Evolutionary conservation across 2,329 filamentous ascomycete genomes (phyloP), one percentile per base, ranked within the genome.

Genomic region (Phaeosphaeriaceae sp.): DNA sequence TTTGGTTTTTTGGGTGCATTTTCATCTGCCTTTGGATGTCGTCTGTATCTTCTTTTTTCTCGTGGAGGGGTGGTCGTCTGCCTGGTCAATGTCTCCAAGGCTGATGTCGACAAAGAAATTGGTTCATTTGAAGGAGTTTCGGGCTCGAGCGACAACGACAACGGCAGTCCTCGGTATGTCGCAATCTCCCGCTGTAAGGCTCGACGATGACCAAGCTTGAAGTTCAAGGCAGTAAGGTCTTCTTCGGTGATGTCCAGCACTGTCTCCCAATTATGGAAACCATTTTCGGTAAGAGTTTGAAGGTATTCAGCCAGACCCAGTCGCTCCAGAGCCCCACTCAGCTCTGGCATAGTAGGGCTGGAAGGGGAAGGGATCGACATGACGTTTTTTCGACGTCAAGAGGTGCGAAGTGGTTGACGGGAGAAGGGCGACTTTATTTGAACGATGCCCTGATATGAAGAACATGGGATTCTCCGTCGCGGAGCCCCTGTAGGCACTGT

Each of bases 191-290:
- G 71, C 54, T 76, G 73, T 15, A 76, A 54, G 12, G 62, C 52
- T 33, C 73, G 64, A 6, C 73, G 67, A 48, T 75, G 73, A 42
- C 73, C 73, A 3, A 74, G 62, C 52, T 76, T 75, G 63, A 76
- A 74, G 35, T 66, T 59, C 21, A 76, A 55, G 6, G 64, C 30
- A 2, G 63, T 66, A 32, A 76, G 51, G 44, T 76, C 72, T 13
- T 73, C 67, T 38, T 76, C 73, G 17, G 72, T 74, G 29, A 76
- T 74, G 48, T 75, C 71, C 34, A 72, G 60, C n/a, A 74, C 65
- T 0, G 63, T 69, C 20, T 72, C 66, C 73, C 73, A 75, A 35
- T 37, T 65, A 43, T 64, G 58, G 41, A 75, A 75, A 12, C 73
- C 72, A 50, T 75, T 74, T 2, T 69, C 61, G 11, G 51, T 30